Base-by-base conservation (phyloP, 75 land plant species). In the Larix kaempferi region DNA sequence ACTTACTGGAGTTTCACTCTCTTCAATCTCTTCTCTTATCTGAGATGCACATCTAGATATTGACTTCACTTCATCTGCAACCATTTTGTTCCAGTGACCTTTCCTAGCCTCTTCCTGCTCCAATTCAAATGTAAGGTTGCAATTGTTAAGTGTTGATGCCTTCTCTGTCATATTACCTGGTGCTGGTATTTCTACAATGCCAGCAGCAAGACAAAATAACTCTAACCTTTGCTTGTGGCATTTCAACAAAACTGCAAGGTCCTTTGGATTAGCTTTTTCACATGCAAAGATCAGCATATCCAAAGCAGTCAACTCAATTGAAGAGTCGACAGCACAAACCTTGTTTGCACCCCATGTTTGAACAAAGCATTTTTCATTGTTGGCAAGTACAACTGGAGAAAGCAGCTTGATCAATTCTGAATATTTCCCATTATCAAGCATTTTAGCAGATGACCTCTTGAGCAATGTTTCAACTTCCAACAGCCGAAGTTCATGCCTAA, bases 341-440 rank as follows among this genome's bases (percentile, higher is more conserved):
- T 84, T 78, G 41, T 39, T 67, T 21, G 63, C 56, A 71, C 69
- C 33, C 29, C 63, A 80, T 69, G 78, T 29, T 35, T 77, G n/a
- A 59, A 85, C 93, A 76, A 84, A 82, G 75, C 84, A 77, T 29
- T 83, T 83, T 71, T 81, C 89, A 65, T 86, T 76, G n/a, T 78
- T 74, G 26, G 82, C 66, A n/a, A 98, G 82, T 26, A 98, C 58
- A 49, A 89, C 84, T 17, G 98, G 94, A 78, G 87, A 74, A 59
- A 98, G 95, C 27, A 86, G 35, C 55, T 88, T 77, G 21, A 92
- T 76, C 66, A 92, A 86, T 63, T 93, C 95, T 59, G 55, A 25
- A 79, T 91, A 83, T 83, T 85, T 78, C n/a, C 84, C 91, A 59
- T 87, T 83, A 76, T 91, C 88, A 57, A 92, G 84, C 95, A 98